Base-by-base conservation (phyloP, 345 rosid species). In the Boechera retrofracta region DNA sequence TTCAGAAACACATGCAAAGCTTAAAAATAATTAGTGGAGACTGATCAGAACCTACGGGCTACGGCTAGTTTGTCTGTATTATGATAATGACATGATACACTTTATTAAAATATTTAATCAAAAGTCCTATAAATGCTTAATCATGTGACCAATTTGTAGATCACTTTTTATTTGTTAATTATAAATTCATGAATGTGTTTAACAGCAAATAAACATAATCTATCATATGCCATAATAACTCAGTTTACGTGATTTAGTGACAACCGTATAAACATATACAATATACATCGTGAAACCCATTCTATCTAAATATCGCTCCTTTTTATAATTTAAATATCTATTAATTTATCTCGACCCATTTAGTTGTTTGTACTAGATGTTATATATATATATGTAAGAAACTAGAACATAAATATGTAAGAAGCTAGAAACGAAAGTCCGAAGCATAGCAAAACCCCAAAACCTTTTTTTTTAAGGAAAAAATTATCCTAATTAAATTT, bases 1-100 rank as follows among this genome's bases (percentile, higher is more conserved):
- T 78, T 67, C 52, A 73, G 74, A 67, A 79, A 79, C 78, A 79
- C 82, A 79, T 79, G 82, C 74, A 71, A 48, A 56, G 55, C 64
- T 51, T 60, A 42, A 42, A 31, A 45, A 72, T 51, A 67, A 73
- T 67, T 67, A 79, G 78, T 78, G 81, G 81, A 78, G 69, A 58
- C 65, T 67, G 69, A 78, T 72, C 77, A 66, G 77, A 78, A 65
- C 65, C 52, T 73, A 73, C 69, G 78, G 74, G 65, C 52, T 73
- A 73, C 69, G 78, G 74, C 70, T 73, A 24, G 10, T 78, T 60
- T 78, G 81, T 60, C 74, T 73, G 73, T 72, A 57, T 65, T 48
- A 60, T 73, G 78, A 67, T 42, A 41, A 78, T 67, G 69, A 72
- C 44, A 78, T 38, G 33, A 39, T 49, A 32, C 8, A 57, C 39